Evolutionary conservation across 1,284 basidiomycete species (phyloP).

Genomic region (Rhodotorula sp.): DNA sequence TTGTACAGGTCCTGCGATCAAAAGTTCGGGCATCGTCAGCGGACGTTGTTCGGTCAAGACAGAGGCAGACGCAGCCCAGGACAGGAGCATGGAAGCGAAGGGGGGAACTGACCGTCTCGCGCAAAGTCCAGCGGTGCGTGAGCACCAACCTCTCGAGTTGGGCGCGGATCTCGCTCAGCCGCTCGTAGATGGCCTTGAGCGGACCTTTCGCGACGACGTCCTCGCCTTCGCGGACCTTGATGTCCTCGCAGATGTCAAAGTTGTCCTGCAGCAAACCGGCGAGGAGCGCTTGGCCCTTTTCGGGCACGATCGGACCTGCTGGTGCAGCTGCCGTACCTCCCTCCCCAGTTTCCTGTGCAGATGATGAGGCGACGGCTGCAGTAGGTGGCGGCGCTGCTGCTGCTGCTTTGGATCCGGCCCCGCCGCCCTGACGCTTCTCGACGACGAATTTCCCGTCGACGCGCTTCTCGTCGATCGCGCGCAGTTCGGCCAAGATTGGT

Average conservation of each 20-base stretch:
- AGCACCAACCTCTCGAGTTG: slow-evolving; percentile 86
- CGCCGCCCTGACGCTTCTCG: slow-evolving; percentile 1
- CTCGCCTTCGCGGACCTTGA: slow-evolving; percentile 88
- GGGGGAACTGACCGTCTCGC: slow-evolving; percentile 75
- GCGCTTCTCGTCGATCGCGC: slow-evolving; percentile 85
- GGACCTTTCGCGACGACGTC: slow-evolving; percentile 78
- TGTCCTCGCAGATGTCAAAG: slow-evolving; percentile 95
- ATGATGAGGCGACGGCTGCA: not conserved
- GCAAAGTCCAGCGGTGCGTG: slow-evolving; percentile 94
- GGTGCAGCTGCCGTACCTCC: not conserved
- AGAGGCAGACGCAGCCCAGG: not conserved
- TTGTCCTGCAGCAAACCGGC: slow-evolving; percentile 88
- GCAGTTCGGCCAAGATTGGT: slow-evolving; percentile 84
- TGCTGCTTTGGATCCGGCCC: not conserved
- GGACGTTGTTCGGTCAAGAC: not conserved
- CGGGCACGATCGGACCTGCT: slow-evolving; percentile 22
- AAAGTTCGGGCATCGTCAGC: not conserved
- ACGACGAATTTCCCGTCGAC: slow-evolving; percentile 46
- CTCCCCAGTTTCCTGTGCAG: not conserved
- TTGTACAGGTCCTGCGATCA: slow-evolving; percentile 49
- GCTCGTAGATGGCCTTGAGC: slow-evolving; percentile 91
- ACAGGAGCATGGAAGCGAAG: not conserved
- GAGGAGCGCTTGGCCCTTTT: slow-evolving; percentile 50
- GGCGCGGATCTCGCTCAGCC: slow-evolving; percentile 77
- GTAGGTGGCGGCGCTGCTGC: not conserved